Evolutionary conservation across 2,329 filamentous ascomycete genomes (phyloP).

Genomic region (Monosporascus cannonballus): DNA sequence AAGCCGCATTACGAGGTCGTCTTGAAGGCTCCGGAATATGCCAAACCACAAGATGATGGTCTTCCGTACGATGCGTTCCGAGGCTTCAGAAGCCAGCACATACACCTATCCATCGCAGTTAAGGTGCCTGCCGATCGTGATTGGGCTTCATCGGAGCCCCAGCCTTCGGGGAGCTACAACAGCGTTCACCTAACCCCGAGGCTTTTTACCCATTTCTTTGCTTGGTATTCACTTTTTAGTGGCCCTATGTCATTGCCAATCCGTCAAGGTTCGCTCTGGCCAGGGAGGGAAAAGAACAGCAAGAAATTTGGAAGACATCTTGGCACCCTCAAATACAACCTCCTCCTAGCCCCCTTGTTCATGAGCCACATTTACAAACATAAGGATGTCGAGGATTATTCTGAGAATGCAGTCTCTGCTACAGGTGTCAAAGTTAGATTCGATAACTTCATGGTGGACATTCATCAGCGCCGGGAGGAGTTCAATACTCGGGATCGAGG

Average conservation of each 20-base stretch:
- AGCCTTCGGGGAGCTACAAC: conserved; percentile 87
- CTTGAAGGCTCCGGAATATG: conserved; percentile 72
- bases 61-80: conserved; percentile 82
- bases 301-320: conserved; percentile 97
- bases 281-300: conserved; percentile 88
- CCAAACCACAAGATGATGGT: conserved; percentile 50
- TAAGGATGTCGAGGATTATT: conserved; percentile 85
- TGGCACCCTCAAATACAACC: conserved; percentile 97
- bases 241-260: conserved; percentile 92
- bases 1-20: conserved; percentile 88
- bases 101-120: conserved; percentile 90
- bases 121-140: conserved; percentile 81
- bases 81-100: conserved; percentile 94
- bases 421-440: conserved; percentile 95
- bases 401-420: conserved; percentile 71
- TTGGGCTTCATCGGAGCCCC: conserved; percentile 70
- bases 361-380: conserved; percentile 98
- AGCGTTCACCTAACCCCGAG: conserved; percentile 89
- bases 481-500: conserved; percentile 78
- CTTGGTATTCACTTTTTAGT: conserved; percentile 96
- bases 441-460: conserved; percentile 94
- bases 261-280: conserved; percentile 86
- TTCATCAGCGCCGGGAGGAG: conserved; percentile 90
- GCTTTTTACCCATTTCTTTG: conserved; percentile 97
- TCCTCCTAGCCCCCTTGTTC: conserved; percentile 86